Evolutionary conservation across 768 basidiomycete genomes (phyloP), one percentile per base, ranked within the genome.

Genomic region (Trametes elegans): DNA sequence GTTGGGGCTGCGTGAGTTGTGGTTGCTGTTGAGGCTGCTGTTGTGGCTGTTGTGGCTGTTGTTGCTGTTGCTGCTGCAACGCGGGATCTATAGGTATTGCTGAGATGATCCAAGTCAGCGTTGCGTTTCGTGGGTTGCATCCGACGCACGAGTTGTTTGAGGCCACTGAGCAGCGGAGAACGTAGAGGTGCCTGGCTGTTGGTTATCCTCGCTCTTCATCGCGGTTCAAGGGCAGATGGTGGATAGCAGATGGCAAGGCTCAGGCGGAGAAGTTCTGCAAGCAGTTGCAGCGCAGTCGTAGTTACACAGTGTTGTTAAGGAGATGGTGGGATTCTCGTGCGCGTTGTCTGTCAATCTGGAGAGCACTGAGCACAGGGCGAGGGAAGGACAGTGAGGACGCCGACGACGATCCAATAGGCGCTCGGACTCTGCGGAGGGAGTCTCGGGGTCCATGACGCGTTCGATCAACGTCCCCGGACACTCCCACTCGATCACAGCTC

Each of bases 1-100:
- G 80, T 68, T 86, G 85, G 38, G 86, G 73, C n/a, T n/a, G 81
- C 81, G 27, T 84, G 83, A 65, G 87, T 83, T 48, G 85, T 84
- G 11, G 82, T 79, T 27, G 84, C 85, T 58, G 81, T 83, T 83
- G 50, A 27, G 36, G n/a, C n/a, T 43, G 41, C 24, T 43, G 41
- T 7, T 55, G 29, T 52, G 61, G 62, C 60, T 56, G 58, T 59
- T 62, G 50, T 46, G 28, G 49, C 35, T 46, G 45, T 14, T 57
- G 78, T 72, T 73, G 73, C 13, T 79, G 68, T 64, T 84, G 82
- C 54, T 82, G 80, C 67, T 86, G 85, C 39, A 87, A 73, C n/a
- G 81, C 81, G 27, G 84, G 83, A 65, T 87, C 84, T 48, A 85
- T 84, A 10, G 82, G 80, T 27, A 85, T 85, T 58, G 81, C 84